Percentiles rank a stretch among this genome's conserved stretches.
phyloP scores from a whole-genome alignment of 257 asterid species.

The Nicotiana tabacum region DNA sequence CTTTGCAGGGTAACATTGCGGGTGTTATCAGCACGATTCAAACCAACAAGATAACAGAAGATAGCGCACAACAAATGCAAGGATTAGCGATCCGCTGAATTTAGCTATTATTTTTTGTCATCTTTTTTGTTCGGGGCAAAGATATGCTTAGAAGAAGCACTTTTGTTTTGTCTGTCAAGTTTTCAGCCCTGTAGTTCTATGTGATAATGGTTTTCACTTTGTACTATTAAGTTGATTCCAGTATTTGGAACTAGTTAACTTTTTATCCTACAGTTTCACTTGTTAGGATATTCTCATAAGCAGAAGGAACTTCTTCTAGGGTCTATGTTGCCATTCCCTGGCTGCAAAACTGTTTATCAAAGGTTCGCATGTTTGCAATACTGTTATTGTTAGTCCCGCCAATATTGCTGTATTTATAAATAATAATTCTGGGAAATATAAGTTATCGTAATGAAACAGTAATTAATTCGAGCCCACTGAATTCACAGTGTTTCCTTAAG shows the following conservation, averaged over 20 bases:
- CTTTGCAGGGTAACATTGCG: slow-evolving; percentile 58
- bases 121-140: background rate
- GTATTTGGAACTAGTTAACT: background rate
- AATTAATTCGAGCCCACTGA: too few relatives aligned
- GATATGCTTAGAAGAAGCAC: background rate
- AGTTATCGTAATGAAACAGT: too few relatives aligned
- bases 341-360: background rate
- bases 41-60: slow-evolving; percentile 73
- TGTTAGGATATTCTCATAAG: background rate
- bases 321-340: background rate
- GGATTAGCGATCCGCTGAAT: slow-evolving; percentile 57
- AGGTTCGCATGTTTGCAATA: background rate
- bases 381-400: background rate
- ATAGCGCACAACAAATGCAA: slow-evolving; percentile 60
- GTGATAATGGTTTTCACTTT: background rate
- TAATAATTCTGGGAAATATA: too few relatives aligned
- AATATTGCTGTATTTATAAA: too few relatives aligned
- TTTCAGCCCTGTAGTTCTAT: background rate
- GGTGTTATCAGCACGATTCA: slow-evolving; percentile 63
- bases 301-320: background rate
- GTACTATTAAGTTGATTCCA: background rate
- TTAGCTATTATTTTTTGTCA: slow-evolving; percentile 13
- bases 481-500: too few relatives aligned
- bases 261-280: background rate
- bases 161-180: background rate